A percentile compares a stretch with the other conserved stretches of the same genome.
Conservation (phyloP, 805 yeast species). For the Huiozyma naganishii region DNA sequence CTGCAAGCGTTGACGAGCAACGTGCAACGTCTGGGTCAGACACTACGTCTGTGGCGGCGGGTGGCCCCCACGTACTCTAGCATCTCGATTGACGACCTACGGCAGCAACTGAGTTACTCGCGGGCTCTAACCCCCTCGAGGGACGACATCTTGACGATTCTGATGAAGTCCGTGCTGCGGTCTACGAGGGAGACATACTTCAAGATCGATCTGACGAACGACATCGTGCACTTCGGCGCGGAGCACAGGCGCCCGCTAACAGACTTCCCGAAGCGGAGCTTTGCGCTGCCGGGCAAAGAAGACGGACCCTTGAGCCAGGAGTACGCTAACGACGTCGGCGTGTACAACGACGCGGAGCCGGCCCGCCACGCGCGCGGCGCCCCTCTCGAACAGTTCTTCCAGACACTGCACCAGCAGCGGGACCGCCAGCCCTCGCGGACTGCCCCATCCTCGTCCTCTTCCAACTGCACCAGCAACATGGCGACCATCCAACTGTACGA, state of each 20-base stretch:
- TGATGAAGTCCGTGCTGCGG: slow-evolving; percentile 22
- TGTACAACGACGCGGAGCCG: slow-evolving; percentile 6
- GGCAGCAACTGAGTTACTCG: slow-evolving; percentile 6
- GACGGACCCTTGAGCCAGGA: slow-evolving; percentile 8
- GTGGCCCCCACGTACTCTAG: slow-evolving; percentile 22
- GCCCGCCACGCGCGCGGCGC: slow-evolving; percentile 6
- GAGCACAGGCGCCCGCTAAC: slow-evolving; percentile 14
- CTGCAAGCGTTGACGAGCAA: slow-evolving; percentile 8
- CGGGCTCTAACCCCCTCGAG: slow-evolving; percentile 8
- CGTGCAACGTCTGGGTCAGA: slow-evolving; percentile 11
- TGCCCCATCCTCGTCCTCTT: too few relatives aligned
- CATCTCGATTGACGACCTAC: slow-evolving; percentile 19
- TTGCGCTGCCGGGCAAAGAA: not conserved
- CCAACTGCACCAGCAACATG: too few relatives aligned
- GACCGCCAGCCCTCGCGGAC: not conserved
- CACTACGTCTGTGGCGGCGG: slow-evolving; percentile 17
- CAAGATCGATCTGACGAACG: slow-evolving; percentile 21
- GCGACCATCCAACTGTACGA: too few relatives aligned
- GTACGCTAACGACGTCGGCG: slow-evolving; percentile 17
- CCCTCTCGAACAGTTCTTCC: slow-evolving; percentile 10
- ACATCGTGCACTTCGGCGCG: slow-evolving; percentile 21
- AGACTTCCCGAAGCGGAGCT: slow-evolving; percentile 6
- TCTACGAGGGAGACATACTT: slow-evolving; percentile 18
- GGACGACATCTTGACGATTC: slow-evolving; percentile 18
- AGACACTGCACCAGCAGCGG: slow-evolving; percentile 8